A percentile compares a stretch with the other conserved stretches of the same genome.
These are phyloP conservation scores for Gentiana macrophylla DNA, from an alignment of 257 asterid genomes.

Conservation along the genomic window DNA sequence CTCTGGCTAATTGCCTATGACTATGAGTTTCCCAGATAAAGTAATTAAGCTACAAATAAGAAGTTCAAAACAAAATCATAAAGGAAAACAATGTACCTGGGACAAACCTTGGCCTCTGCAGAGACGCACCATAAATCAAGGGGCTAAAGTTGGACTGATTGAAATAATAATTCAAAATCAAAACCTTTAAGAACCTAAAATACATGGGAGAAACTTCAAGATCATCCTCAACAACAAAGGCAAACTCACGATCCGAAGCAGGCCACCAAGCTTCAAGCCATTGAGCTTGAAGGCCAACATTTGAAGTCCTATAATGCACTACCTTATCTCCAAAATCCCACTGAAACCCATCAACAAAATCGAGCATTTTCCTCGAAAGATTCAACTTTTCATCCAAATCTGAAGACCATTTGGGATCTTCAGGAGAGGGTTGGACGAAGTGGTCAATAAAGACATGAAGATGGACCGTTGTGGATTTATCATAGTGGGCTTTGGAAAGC, in stretches of 20 bases:
- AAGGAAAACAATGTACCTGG: conserved; percentile 37
- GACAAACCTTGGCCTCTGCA: conserved; percentile 82
- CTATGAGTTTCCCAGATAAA: not conserved
- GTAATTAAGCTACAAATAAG: not conserved
- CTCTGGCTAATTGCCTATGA: too few species aligned
- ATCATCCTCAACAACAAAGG: conserved; percentile 96
- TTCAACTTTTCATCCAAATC: conserved; percentile 43
- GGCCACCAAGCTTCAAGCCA: conserved; percentile 82
- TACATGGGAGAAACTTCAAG: conserved; percentile 80
- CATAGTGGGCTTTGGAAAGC: conserved; percentile 68
- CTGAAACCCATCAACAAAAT: conserved; percentile 53
- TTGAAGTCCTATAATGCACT: conserved; percentile 48
- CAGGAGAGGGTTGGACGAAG: conserved; percentile 25
- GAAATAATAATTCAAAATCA: conserved; percentile 55
- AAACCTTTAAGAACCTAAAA: conserved; percentile 60
- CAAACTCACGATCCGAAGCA: conserved; percentile 52
- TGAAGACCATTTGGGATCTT: conserved; percentile 16
- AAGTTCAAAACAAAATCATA: not conserved
- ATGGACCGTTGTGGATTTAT: conserved; percentile 41
- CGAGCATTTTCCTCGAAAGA: conserved; percentile 48
- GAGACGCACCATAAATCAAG: conserved; percentile 59
- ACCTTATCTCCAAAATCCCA: conserved; percentile 69
- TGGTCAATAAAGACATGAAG: conserved; percentile 79
- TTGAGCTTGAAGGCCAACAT: conserved; percentile 62
- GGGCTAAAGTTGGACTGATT: conserved; percentile 56